Base-by-base conservation (phyloP, 345 rosid species). In the Trapa incisa region DNA sequence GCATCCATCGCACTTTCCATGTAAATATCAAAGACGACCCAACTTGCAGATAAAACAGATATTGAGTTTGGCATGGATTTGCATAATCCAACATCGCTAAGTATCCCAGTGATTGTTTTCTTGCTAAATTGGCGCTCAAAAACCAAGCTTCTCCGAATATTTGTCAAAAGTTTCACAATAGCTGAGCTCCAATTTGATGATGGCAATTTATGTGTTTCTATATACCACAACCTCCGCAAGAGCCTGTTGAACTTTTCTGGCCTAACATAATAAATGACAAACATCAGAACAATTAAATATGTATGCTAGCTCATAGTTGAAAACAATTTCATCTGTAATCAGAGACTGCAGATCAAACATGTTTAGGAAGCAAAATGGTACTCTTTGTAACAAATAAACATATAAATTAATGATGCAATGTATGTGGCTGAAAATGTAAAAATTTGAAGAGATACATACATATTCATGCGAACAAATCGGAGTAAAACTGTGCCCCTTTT, bases 1-100 rank as follows among this genome's bases (percentile, higher is more conserved):
- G 80, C 87, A 52, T 84, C 88, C 88, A 86, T 75, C 52, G 83
- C 77, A 67, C 74, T 78, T 80, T 86, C 91, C 83, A 84, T 76
- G 65, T 73, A 84, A 57, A 84, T 76, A 73, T 84, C 91, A 77
- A 84, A 80, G 43, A 76, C 65, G 74, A 78, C 84, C 91, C 91
- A 86, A 71, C 84, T 82, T 54, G 78, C 73, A 70, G 82, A 79
- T 56, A 72, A 75, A 45, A 75, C 73, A 73, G 75, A 74, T 48
- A 70, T 78, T 42, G 76, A 70, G 52, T 63, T 71, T 66, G 80
- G 74, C 42, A 73, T 64, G 48, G 70, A 74, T 68, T 75, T 79
- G 68, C 68, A 67, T 37, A 82, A 65, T 68, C 77, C 77, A 48
- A 47, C 17, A 70, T 75, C 74, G 60, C 77, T 63, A 43, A 84